Base-by-base conservation (phyloP, 2,329 filamentous ascomycete genomes). In the Alternaria arbusti region DNA sequence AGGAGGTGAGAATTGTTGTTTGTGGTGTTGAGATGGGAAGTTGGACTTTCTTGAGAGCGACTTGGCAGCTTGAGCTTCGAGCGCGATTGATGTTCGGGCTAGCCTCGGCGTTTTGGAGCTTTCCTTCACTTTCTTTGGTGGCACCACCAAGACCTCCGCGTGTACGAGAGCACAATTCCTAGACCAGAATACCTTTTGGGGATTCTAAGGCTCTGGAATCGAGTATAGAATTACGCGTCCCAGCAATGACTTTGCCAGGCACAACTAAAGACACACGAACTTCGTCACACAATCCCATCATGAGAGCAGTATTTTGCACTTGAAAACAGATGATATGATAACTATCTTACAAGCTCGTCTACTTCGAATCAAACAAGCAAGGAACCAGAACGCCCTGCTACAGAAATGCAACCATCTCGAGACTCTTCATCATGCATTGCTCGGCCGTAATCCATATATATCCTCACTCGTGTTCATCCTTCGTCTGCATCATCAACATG, bases 51-150 rank as follows among this genome's bases (percentile, higher is more conserved):
- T 46, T 32, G 22, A 54, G 25, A 46, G 50, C 59, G 36, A 40
- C 56, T 59, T 32, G 23, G 47, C 43, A 64, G 54, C 63, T 62
- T 57, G 56, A 64, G 61, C 57, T 60, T 54, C 59, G 57, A 65
- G 56, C 63, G 54, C 54, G n/a, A 36, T 69, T 57, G 58, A 67
- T 67, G 63, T 67, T 73, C 69, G 71, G 59, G 45, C 51, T 54
- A 62, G 46, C 28, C 45, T 65, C 66, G 66, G 64, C 45, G n/a
- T 40, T 59, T 56, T 54, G 40, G 32, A 2, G 25, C 26, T 13
- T 25, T 10, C 17, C 4, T 56, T 6, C 25, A 36, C 40, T 32
- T 49, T 20, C 7, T n/a, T 25, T 11, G 13, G 23, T 22, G 28
- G 15, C 51, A 28, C 13, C 15, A 20, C 17, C 45, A 61, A 15